These are phyloP conservation scores for Bjerkandera adusta DNA, from an alignment of 1,284 basidiomycete genomes.

Conservation along the genomic window DNA sequence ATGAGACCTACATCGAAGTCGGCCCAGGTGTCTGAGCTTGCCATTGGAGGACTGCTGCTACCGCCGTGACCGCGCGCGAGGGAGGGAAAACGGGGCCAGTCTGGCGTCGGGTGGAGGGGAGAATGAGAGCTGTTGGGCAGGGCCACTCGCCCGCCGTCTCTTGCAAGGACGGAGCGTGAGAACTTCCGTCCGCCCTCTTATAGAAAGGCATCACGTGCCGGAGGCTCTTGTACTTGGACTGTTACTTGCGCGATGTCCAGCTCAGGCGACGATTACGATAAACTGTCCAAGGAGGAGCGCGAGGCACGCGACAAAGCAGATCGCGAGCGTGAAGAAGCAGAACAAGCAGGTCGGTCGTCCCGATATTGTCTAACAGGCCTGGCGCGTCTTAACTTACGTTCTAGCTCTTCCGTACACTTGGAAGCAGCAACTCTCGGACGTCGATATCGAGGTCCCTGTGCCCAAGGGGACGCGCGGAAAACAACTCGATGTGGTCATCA, in stretches of 20 bases:
- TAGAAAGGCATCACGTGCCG: slow-evolving; percentile 15
- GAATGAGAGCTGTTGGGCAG: slow-evolving; percentile 1
- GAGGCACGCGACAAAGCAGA: slow-evolving; percentile 70
- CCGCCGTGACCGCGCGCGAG: neutral
- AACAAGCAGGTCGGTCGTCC: slow-evolving; percentile 85
- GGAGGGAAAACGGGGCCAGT: slow-evolving; percentile 7
- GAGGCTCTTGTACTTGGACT: slow-evolving; percentile 3
- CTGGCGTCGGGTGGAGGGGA: neutral
- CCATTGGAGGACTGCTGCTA: slow-evolving; percentile 33
- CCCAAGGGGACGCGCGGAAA: slow-evolving; percentile 83
- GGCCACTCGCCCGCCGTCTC: slow-evolving; percentile 3
- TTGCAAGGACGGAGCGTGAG: slow-evolving; percentile 12
- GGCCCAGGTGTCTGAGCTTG: slow-evolving; percentile 48
- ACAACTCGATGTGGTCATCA: slow-evolving; percentile 75
- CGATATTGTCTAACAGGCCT: no score
- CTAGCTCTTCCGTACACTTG: slow-evolving; percentile 89
- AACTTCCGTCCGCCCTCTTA: slow-evolving; percentile 3
- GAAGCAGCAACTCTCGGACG: slow-evolving; percentile 87
- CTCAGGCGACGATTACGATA: slow-evolving; percentile 64
- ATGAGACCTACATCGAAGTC: slow-evolving; percentile 59
- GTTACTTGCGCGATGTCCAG: slow-evolving; percentile 20
- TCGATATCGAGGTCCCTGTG: slow-evolving; percentile 83
- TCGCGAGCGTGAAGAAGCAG: slow-evolving; percentile 66
- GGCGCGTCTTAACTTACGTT: slow-evolving; percentile 16
- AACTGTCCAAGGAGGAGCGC: slow-evolving; percentile 75